Evolutionary conservation across 2,329 filamentous ascomycete species (phyloP).

Genomic region (Mariannaea elegans): DNA sequence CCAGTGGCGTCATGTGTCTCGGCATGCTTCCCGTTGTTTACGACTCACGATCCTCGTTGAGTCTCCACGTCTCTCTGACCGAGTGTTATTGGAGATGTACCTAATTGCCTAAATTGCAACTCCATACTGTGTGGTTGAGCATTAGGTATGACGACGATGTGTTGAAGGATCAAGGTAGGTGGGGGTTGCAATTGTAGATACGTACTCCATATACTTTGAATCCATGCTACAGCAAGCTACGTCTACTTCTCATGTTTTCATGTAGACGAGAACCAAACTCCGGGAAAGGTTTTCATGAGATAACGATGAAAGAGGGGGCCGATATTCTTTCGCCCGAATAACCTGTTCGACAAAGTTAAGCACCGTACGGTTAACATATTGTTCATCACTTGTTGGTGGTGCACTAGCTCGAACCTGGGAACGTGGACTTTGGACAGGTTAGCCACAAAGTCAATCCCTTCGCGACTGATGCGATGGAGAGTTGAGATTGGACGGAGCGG

Average conservation of each 20-base stretch:
- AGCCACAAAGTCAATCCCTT: conserved; percentile 15
- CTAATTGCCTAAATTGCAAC: neutral
- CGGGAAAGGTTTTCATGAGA: neutral
- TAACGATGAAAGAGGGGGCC: neutral
- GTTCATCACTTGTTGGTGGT: neutral
- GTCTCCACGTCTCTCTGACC: conserved; percentile 9
- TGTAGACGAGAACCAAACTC: conserved; percentile 11
- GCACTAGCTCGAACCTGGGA: neutral
- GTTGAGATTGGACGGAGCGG: neutral
- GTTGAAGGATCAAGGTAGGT: neutral
- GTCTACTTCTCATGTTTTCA: neutral
- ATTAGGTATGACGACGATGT: conserved; percentile 10
- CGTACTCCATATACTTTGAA: neutral
- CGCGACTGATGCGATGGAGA: neutral
- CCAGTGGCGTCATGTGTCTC: conserved; percentile 32
- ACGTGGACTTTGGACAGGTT: neutral
- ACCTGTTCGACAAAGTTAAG: neutral
- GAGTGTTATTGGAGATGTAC: conserved; percentile 1
- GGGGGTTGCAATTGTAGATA: neutral
- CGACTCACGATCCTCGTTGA: conserved; percentile 14
- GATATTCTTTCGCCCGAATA: neutral
- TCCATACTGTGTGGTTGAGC: conserved; percentile 9
- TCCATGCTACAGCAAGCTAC: neutral
- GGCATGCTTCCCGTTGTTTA: conserved; percentile 22
- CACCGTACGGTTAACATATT: too few relatives aligned